Percentiles rank a stretch among this genome's conserved stretches.
phyloP scores from a whole-genome alignment of 495 filamentous ascomycete genomes.

The Xylaria castorea region DNA sequence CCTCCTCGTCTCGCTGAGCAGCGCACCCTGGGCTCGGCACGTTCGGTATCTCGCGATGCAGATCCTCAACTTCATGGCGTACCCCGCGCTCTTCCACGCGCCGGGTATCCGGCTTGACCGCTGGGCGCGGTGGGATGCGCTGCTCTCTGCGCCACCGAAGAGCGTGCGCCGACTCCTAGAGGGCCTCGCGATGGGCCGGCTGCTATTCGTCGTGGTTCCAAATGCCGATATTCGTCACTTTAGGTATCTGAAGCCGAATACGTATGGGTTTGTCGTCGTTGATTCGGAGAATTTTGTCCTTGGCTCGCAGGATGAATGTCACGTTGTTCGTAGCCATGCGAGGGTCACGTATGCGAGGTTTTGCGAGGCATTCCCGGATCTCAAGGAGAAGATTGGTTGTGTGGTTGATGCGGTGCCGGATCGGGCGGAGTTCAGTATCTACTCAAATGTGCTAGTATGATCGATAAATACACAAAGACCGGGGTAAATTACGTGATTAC shows the following conservation, averaged over 20 bases:
- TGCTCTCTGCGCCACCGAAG: background rate
- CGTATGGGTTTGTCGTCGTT: background rate
- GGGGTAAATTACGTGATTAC: background rate
- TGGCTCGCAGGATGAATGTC: background rate
- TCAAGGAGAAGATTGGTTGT: background rate
- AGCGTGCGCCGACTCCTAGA: background rate
- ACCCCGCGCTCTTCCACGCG: background rate
- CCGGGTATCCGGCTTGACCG: background rate
- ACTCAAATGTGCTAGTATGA: background rate
- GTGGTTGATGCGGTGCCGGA: background rate
- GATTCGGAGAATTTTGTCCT: background rate
- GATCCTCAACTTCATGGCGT: background rate
- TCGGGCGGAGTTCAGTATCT: background rate
- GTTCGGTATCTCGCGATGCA: background rate
- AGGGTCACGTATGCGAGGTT: background rate
- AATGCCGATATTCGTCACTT: background rate
- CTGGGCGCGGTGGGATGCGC: background rate
- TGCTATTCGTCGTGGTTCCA: background rate
- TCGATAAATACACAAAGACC: background rate
- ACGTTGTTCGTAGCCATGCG: background rate
- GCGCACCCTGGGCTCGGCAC: background rate
- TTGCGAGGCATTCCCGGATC: background rate
- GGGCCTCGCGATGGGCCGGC: background rate
- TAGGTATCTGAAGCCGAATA: background rate
- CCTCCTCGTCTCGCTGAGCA: background rate